Percentiles rank a stretch among this genome's conserved stretches.
phyloP scores from a whole-genome alignment of 176 grass and related monocot genomes.

The Paspalum notatum region DNA sequence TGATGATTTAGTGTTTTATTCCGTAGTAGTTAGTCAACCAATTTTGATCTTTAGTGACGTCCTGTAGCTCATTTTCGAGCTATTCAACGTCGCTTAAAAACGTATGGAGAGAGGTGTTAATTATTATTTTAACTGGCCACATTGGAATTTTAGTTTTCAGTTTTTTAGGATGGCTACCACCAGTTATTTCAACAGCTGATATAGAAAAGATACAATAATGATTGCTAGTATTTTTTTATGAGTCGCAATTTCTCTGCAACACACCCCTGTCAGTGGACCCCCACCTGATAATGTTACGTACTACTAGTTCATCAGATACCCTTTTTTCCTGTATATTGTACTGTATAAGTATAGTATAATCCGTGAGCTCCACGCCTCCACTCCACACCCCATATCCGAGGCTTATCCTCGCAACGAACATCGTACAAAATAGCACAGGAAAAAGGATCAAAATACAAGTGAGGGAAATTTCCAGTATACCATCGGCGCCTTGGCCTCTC shows the following conservation, averaged over 20 bases:
- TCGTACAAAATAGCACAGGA: conserved; percentile 14
- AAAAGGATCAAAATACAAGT: neutral
- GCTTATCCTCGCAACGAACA: conserved; percentile 39
- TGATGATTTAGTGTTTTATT: neutral
- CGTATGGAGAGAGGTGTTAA: too few species aligned
- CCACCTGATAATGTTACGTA: neutral
- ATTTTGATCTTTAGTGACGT: neutral
- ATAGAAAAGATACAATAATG: neutral
- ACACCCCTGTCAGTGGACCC: neutral
- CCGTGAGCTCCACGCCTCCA: conserved; percentile 8
- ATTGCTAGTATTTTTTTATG: neutral
- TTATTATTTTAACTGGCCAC: too few species aligned
- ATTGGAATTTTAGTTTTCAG: too few species aligned
- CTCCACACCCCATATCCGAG: neutral
- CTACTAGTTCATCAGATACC: neutral
- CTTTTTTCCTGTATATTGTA: neutral
- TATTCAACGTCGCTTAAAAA: too few species aligned
- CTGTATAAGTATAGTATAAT: neutral
- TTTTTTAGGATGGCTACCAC: neutral
- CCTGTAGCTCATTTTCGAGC: too few species aligned
- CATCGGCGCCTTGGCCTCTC: neutral
- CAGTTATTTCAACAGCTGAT: neutral
- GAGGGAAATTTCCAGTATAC: neutral
- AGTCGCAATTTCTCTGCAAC: neutral
- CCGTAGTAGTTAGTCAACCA: neutral